These are phyloP conservation scores for Moesziomyces sp. DNA, from an alignment of 1,284 basidiomycete genomes.

Conservation along the genomic window DNA sequence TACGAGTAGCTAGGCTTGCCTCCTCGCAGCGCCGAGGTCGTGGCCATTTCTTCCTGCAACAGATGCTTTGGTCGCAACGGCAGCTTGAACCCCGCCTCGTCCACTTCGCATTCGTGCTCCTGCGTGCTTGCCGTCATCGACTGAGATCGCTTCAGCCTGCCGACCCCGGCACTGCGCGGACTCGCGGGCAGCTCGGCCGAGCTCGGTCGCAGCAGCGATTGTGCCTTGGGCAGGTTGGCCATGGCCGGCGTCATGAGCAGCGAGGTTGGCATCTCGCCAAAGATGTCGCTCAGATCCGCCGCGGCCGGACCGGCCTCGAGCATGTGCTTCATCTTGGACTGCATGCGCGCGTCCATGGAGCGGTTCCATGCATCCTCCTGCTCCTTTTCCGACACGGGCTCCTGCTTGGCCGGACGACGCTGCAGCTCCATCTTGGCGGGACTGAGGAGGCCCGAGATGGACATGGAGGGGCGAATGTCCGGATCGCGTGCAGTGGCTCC, in stretches of 20 bases:
- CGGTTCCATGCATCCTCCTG: slow-evolving; percentile 39
- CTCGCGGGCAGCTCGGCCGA: slow-evolving; percentile 13
- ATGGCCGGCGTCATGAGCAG: slow-evolving; percentile 39
- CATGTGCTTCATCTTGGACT: slow-evolving; percentile 37
- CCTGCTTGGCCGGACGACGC: slow-evolving; percentile 8
- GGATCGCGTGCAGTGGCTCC: slow-evolving; percentile 30
- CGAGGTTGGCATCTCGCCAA: slow-evolving; percentile 44
- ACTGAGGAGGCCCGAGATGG: slow-evolving; percentile 31
- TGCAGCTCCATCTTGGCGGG: slow-evolving; percentile 12
- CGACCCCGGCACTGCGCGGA: not conserved
- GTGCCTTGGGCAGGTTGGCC: slow-evolving; percentile 24
- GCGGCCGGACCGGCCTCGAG: slow-evolving; percentile 38
- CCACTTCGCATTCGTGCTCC: slow-evolving; percentile 6
- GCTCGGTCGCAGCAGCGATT: slow-evolving; percentile 24
- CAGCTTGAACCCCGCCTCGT: slow-evolving; percentile 32
- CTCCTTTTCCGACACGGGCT: slow-evolving; percentile 13
- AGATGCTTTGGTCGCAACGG: slow-evolving; percentile 24
- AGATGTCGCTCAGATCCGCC: slow-evolving; percentile 36
- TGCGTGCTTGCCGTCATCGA: slow-evolving; percentile 7
- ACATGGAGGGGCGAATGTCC: slow-evolving; percentile 31
- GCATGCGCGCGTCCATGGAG: slow-evolving; percentile 28
- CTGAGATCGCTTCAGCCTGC: slow-evolving; percentile 9
- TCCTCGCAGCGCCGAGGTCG: slow-evolving; percentile 28
- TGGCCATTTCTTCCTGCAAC: slow-evolving; percentile 40
- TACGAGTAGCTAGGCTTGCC: slow-evolving; percentile 31